Percentiles rank a stretch among this genome's conserved stretches.
Conservation (phyloP, 2,329 filamentous ascomycete species). For the Zarea fungicola region DNA sequence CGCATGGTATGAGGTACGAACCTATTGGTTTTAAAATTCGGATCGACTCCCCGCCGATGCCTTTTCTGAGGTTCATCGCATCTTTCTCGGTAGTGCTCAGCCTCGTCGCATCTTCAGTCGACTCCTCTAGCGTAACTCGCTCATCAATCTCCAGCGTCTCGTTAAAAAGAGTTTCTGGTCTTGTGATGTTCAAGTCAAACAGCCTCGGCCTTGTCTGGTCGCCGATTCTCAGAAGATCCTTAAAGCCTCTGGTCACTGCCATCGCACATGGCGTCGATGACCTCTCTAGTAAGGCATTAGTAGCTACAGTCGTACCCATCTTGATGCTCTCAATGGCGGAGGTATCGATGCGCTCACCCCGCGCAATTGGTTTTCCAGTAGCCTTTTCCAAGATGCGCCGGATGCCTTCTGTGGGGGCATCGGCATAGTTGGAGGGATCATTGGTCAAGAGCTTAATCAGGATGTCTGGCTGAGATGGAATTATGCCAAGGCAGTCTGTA, state of each 20-base stretch:
- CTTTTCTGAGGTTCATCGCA: constrained; percentile 61
- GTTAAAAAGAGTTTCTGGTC: constrained; percentile 65
- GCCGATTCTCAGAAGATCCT: constrained; percentile 65
- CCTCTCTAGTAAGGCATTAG: constrained; percentile 68
- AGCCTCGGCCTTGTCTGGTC: constrained; percentile 69
- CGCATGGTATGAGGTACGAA: no score
- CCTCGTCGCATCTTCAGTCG: constrained; percentile 57
- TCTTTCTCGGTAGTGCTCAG: constrained; percentile 39
- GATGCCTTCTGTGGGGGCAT: constrained; percentile 70
- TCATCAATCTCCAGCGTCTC: constrained; percentile 70
- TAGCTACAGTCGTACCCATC: constrained; percentile 76
- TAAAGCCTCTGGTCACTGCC: constrained; percentile 67
- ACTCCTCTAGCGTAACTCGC: constrained; percentile 68
- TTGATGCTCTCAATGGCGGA: constrained; percentile 57
- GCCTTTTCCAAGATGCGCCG: constrained; percentile 39
- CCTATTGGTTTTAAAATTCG: constrained; percentile 60
- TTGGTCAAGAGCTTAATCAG: constrained; percentile 69
- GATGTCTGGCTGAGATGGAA: constrained; percentile 60
- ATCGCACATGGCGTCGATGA: constrained; percentile 69
- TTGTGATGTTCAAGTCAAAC: constrained; percentile 65
- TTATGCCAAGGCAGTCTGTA: constrained; percentile 64
- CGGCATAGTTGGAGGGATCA: constrained; percentile 65
- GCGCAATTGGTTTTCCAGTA: constrained; percentile 26
- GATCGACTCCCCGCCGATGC: constrained; percentile 63
- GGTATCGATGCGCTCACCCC: constrained; percentile 30